Evolutionary conservation across 495 filamentous ascomycete species (phyloP), one percentile per base, ranked within the genome.

Genomic region (Parachaetomium inaequale): DNA sequence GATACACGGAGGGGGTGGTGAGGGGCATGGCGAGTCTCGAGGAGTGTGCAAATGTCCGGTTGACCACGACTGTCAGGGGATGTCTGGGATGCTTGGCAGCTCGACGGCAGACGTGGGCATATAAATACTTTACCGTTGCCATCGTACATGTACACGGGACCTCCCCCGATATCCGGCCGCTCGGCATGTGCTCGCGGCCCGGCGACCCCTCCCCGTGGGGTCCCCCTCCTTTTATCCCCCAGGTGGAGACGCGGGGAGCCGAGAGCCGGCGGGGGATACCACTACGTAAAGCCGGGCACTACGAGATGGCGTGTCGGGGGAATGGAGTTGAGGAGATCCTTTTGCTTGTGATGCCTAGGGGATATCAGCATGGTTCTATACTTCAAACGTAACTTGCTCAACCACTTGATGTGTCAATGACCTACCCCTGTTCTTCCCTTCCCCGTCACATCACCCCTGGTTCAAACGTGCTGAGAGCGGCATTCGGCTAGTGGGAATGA

Each of bases 1-100:
- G 83, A 69, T 86, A 92, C 31, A 93, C 63, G 28, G 76, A 77
- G 0, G 71, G 52, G 0, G 72, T 78, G 0, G 72, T 63, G 60
- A 80, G 78, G 47, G 77, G 75, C 78, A 80, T 80, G 29, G 31
- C 66, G 52, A 43, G 38, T 7, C 12, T 40, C 2, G 19, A 23
- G n/a, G 6, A 7, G 50, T 32, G 12, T 3, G 29, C 36, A 1
- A 46, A 26, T 8, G 58, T 23, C 25, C 28, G 29, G 4, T 8
- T 28, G 12, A 21, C 5, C 3, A 28, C n/a, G 3, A 5, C 8
- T 17, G 19, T 25, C n/a, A 2, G 11, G 43, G 19, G 8, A 23
- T 29, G 3, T 38, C 31, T 4, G n/a, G 7, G 43, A 3, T 17
- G n/a, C 26, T 7, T 49, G 29, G 4, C 5, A 7, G 15, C 29